These are phyloP conservation scores for Acacia crassicarpa DNA, from an alignment of 306 rosid species.

Conservation along the genomic window DNA sequence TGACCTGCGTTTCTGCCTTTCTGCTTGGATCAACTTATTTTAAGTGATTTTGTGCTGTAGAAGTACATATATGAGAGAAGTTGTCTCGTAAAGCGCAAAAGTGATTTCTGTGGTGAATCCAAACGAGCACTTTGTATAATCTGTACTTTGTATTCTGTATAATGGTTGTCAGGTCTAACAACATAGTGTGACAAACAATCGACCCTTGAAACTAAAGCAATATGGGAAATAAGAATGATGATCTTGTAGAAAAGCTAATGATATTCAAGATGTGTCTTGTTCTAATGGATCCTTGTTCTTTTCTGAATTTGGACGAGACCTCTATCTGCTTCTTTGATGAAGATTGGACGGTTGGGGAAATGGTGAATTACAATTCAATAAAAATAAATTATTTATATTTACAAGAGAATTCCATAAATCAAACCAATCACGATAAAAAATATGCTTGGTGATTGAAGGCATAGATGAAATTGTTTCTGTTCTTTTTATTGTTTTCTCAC, in stretches of 20 bases:
- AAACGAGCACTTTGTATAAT: not conserved
- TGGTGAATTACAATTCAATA: not conserved
- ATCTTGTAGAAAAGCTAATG: slow-evolving; percentile 17
- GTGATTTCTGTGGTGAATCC: no score
- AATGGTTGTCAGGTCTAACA: slow-evolving; percentile 6
- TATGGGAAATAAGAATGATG: slow-evolving; percentile 11
- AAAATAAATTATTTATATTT: not conserved
- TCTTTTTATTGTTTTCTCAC: no score
- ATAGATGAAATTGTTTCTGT: no score
- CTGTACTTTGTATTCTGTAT: slow-evolving; percentile 28
- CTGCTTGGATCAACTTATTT: no score
- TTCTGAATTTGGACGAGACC: not conserved
- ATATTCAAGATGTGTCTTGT: not conserved
- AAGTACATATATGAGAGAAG: no score
- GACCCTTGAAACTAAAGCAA: not conserved
- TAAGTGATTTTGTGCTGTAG: no score
- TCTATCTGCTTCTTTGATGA: not conserved
- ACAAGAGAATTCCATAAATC: not conserved
- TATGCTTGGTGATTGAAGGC: not conserved
- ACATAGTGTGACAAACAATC: slow-evolving; percentile 12
- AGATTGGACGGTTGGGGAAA: not conserved
- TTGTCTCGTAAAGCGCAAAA: no score
- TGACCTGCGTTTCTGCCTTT: slow-evolving; percentile 30
- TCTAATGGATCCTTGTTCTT: not conserved
- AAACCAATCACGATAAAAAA: not conserved